phyloP scores from a whole-genome alignment of 225 moss, liverwort and hornwort genomes.

The Marchantia paleacea region DNA sequence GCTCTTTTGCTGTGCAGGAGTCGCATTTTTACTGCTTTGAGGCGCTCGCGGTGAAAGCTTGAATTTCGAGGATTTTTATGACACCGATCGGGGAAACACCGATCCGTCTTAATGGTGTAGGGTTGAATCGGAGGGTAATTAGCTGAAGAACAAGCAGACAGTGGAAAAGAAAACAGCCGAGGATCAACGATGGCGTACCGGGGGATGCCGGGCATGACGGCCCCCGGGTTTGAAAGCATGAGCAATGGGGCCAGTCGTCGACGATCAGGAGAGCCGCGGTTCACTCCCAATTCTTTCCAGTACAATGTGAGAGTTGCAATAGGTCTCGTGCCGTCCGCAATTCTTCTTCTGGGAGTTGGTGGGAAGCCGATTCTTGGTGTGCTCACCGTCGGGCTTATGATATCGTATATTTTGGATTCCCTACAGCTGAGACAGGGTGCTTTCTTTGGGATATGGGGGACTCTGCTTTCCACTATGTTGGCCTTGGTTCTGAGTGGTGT shows the following conservation, averaged over 20 bases:
- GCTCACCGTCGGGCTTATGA: conserved; percentile 85
- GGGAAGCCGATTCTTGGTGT: conserved; percentile 77
- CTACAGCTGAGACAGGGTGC: conserved; percentile 85
- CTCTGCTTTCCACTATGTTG: conserved; percentile 61
- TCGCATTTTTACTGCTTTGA: not conserved
- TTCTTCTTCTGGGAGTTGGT: conserved; percentile 82
- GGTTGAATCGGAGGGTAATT: conserved; percentile 28
- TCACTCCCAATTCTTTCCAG: conserved; percentile 86
- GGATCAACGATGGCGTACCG: conserved; percentile 38
- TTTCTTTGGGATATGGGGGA: conserved; percentile 86
- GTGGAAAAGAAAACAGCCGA: not conserved
- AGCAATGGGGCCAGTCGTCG: conserved; percentile 41
- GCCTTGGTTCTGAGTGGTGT: conserved; percentile 59
- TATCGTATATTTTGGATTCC: conserved; percentile 85
- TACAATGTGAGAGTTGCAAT: conserved; percentile 80
- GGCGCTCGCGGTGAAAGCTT: conserved; percentile 1
- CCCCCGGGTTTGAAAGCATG: conserved; percentile 57
- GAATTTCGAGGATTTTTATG: not conserved
- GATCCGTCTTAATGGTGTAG: conserved; percentile 26
- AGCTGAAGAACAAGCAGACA: not conserved
- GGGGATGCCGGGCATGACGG: conserved; percentile 33
- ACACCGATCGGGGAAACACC: conserved; percentile 12
- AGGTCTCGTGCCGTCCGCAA: conserved; percentile 73
- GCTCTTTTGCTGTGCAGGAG: not conserved
- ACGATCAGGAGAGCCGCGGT: conserved; percentile 66